Conservation (phyloP, 2,329 filamentous ascomycete genomes). For the Sarocladium kiliense region DNA sequence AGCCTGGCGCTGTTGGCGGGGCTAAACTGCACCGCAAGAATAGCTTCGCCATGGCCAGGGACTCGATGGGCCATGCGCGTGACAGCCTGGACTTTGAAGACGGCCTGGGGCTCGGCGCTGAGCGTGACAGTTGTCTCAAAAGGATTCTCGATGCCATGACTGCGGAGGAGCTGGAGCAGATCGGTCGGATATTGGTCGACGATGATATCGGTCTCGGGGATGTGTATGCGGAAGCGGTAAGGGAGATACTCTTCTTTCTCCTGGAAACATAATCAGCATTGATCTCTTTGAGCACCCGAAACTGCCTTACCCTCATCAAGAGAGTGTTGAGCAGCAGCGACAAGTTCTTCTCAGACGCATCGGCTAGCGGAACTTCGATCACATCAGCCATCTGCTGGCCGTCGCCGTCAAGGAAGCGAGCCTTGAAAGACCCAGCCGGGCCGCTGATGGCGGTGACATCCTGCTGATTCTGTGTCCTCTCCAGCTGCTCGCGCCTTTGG, state of each 20-base stretch:
- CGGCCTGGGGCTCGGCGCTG: conserved; percentile 73
- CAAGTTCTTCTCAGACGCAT: conserved; percentile 84
- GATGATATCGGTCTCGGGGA: conserved; percentile 46
- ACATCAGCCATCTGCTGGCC: conserved; percentile 66
- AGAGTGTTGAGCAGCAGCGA: conserved; percentile 82
- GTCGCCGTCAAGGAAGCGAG: conserved; percentile 83
- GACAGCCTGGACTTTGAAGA: conserved; percentile 89
- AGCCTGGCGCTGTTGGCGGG: conserved; percentile 71
- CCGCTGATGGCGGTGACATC: conserved; percentile 65
- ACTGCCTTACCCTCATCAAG: conserved; percentile 59
- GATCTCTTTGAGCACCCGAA: not conserved
- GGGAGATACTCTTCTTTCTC: conserved; percentile 56
- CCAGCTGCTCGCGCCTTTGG: conserved; percentile 70
- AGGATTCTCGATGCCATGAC: conserved; percentile 52
- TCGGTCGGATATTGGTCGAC: conserved; percentile 53
- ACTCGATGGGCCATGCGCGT: conserved; percentile 86
- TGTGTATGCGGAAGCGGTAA: conserved; percentile 56
- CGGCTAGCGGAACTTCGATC: conserved; percentile 70
- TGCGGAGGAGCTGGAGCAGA: conserved; percentile 47
- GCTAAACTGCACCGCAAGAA: conserved; percentile 80
- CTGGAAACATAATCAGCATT: conserved; percentile 19
- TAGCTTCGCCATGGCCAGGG: conserved; percentile 86
- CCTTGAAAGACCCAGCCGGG: conserved; percentile 70
- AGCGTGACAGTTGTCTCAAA: conserved; percentile 52
- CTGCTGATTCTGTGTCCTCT: conserved; percentile 68